phyloP scores from a whole-genome alignment of 306 rosid species.

The Vigna mungo region DNA sequence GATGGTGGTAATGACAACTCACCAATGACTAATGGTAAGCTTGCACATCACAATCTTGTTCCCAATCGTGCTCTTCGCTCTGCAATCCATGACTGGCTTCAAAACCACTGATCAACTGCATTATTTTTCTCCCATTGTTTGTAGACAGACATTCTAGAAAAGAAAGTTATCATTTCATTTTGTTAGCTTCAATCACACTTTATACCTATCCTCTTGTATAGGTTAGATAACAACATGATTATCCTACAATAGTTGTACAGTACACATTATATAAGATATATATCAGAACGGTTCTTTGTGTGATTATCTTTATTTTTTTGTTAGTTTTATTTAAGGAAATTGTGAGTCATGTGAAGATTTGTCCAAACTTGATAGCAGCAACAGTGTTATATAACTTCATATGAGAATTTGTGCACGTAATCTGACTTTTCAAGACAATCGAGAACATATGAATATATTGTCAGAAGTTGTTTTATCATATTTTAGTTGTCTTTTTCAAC shows the following conservation, averaged over 20 bases:
- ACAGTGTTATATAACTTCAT: not conserved
- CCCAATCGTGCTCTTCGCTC: constrained; percentile 87
- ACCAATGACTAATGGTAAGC: constrained; percentile 81
- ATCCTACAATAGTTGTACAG: constrained; percentile 41
- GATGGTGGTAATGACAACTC: constrained; percentile 85
- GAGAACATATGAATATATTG: too few species aligned
- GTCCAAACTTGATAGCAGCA: constrained; percentile 12
- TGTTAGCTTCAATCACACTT: constrained; percentile 2
- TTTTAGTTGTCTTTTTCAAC: too few species aligned
- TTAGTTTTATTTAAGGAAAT: not conserved
- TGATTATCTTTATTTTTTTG: constrained; percentile 7
- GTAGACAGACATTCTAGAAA: constrained; percentile 35
- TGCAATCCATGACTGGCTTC: constrained; percentile 91
- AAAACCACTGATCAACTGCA: constrained; percentile 54
- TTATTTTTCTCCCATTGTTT: constrained; percentile 36
- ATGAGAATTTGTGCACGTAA: not conserved
- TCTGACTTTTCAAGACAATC: not conserved
- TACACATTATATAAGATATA: not conserved
- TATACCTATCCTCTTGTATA: constrained; percentile 34
- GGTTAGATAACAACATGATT: constrained; percentile 8
- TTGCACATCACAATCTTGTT: constrained; percentile 68
- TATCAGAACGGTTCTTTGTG: constrained; percentile 19
- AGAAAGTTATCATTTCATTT: constrained; percentile 6
- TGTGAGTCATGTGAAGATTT: not conserved
- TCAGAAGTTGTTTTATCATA: too few species aligned